Evolutionary conservation across 73 alveolate species (phyloP).

Genomic region (Paramecium bursaria): DNA sequence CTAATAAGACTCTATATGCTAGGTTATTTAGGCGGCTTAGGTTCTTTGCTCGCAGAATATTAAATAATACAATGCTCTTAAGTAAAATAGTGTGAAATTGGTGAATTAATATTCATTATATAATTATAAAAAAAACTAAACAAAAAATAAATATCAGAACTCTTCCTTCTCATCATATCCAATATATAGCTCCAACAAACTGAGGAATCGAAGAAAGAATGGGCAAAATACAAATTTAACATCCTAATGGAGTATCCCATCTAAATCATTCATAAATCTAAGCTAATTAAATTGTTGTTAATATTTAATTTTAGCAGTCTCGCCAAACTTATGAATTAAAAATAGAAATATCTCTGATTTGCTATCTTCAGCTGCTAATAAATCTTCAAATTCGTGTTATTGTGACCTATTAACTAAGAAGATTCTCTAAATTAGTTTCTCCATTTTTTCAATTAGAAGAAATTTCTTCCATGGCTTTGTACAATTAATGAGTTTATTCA

Average conservation of each 20-base stretch:
- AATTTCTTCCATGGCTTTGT: constrained; percentile 62
- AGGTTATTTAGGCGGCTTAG: too few relatives aligned
- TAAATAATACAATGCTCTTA: too few relatives aligned
- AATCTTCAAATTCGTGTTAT: background rate
- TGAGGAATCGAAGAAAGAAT: constrained; percentile 42
- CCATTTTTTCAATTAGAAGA: constrained; percentile 24
- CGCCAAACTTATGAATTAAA: constrained; percentile 3
- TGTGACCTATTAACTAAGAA: constrained; percentile 4
- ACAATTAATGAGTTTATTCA: background rate
- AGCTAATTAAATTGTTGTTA: background rate
- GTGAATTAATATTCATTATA: too few relatives aligned
- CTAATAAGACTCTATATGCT: too few relatives aligned
- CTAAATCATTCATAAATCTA: constrained; percentile 46
- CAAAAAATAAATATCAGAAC: too few relatives aligned
- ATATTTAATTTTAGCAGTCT: background rate
- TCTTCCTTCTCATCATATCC: background rate
- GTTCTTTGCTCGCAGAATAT: too few relatives aligned
- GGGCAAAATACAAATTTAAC: constrained; percentile 47
- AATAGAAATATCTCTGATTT: constrained; percentile 35
- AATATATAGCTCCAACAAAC: constrained; percentile 28
- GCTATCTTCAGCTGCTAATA: constrained; percentile 48
- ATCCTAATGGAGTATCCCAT: constrained; percentile 33
- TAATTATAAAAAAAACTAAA: too few relatives aligned
- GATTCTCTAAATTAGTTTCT: background rate
- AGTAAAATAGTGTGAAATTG: too few relatives aligned